phyloP scores from a whole-genome alignment of 2,329 filamentous ascomycete species.

The Pestalotiopsis sp. region DNA sequence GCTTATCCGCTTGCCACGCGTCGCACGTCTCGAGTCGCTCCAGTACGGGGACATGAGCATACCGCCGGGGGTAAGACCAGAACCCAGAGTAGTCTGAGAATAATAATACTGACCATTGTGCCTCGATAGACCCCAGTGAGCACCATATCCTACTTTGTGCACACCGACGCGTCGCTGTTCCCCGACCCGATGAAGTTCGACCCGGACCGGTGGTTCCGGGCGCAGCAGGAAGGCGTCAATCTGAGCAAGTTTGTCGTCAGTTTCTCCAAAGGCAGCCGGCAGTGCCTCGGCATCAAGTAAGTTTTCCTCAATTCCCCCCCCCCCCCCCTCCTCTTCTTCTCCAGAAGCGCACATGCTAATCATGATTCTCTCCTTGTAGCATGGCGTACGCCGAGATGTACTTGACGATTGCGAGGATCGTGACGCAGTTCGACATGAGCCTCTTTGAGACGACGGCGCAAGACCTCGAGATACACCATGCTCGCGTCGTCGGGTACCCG shows the following conservation, averaged over 20 bases:
- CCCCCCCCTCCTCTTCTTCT: too few relatives aligned
- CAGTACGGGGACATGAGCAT: neutral
- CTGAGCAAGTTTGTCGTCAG: constrained; percentile 1
- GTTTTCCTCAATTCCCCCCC: neutral
- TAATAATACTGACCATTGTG: neutral
- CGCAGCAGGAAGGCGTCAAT: neutral
- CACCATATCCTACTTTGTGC: neutral
- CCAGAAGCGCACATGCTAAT: neutral
- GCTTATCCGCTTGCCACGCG: neutral
- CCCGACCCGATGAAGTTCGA: neutral
- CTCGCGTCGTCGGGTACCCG: neutral
- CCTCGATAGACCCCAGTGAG: neutral
- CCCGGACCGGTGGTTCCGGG: neutral
- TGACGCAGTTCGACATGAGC: neutral
- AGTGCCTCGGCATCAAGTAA: constrained; percentile 3
- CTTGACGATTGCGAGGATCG: neutral
- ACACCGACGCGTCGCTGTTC: neutral
- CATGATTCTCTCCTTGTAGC: neutral
- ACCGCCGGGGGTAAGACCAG: neutral
- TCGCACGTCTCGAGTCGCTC: neutral
- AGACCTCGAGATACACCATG: neutral
- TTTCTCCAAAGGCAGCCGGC: neutral
- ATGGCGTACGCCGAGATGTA: neutral
- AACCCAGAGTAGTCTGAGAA: neutral
- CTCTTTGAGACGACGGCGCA: neutral